Percentiles rank a stretch among this genome's conserved stretches.
phyloP scores from a whole-genome alignment of 2,329 filamentous ascomycete species.

The Xylaria multiplex region DNA sequence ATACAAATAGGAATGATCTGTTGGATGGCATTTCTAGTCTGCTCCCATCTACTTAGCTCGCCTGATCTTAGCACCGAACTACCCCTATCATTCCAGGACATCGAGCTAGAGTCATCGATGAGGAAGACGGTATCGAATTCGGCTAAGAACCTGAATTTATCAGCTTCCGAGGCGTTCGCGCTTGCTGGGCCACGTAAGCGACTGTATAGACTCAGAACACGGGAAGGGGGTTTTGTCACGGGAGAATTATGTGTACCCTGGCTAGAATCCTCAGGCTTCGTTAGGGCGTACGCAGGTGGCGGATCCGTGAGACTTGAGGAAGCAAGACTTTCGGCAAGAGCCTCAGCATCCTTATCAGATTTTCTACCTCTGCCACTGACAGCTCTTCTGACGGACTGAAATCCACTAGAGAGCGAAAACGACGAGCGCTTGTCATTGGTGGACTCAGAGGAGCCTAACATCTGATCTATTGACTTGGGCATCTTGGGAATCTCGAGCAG shows the following conservation, averaged over 20 bases:
- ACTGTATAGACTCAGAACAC: constrained; percentile 19
- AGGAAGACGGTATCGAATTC: constrained; percentile 89
- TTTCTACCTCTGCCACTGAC: constrained; percentile 25
- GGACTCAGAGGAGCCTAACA: constrained; percentile 10
- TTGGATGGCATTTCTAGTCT: constrained; percentile 75
- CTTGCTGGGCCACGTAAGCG: constrained; percentile 10
- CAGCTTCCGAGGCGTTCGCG: constrained; percentile 27
- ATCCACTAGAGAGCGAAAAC: constrained; percentile 27
- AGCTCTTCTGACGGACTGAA: constrained; percentile 31
- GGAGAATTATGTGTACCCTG: constrained; percentile 14
- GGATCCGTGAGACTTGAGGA: constrained; percentile 33
- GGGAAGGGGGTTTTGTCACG: background rate
- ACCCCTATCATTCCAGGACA: constrained; percentile 69
- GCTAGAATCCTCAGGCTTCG: constrained; percentile 9
- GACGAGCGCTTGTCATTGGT: constrained; percentile 26
- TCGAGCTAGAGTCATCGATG: constrained; percentile 91
- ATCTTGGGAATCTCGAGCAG: constrained; percentile 17
- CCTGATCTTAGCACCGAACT: background rate
- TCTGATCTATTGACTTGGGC: constrained; percentile 20
- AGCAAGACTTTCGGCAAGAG: background rate
- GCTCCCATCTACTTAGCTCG: constrained; percentile 67
- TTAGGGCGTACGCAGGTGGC: constrained; percentile 39
- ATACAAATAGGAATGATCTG: constrained; percentile 86
- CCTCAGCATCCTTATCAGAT: constrained; percentile 2
- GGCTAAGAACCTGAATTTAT: constrained; percentile 70